phyloP scores from a whole-genome alignment of 2,329 filamentous ascomycete genomes.

The Colletotrichum caudatum region DNA sequence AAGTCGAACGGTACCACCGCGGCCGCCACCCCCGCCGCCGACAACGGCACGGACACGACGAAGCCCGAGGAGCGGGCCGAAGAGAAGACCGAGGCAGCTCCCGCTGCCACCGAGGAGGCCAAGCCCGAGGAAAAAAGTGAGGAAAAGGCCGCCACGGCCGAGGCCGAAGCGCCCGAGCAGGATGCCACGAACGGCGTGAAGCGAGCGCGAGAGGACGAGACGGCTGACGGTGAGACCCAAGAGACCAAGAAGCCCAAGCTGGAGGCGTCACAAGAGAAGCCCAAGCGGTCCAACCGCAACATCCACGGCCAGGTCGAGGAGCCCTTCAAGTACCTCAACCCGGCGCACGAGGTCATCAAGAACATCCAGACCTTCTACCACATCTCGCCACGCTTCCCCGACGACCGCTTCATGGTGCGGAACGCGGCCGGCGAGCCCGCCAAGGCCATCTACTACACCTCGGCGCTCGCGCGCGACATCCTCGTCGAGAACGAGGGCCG shows the following conservation, averaged over 20 bases:
- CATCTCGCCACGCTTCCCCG: constrained; percentile 85
- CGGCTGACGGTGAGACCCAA: constrained; percentile 49
- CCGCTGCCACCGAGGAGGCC: not conserved
- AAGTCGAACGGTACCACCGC: constrained; percentile 40
- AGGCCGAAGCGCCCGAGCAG: constrained; percentile 39
- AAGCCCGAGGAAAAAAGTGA: constrained; percentile 27
- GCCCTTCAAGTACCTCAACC: constrained; percentile 89
- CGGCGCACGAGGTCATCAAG: constrained; percentile 80
- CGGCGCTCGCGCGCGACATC: constrained; percentile 84
- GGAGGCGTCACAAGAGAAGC: constrained; percentile 49
- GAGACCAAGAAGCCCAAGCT: constrained; percentile 57
- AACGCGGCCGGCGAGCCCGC: constrained; percentile 89
- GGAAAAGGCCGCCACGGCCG: constrained; percentile 10
- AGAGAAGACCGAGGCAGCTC: constrained; percentile 39
- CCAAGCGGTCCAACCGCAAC: constrained; percentile 56
- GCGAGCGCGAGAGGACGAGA: constrained; percentile 49
- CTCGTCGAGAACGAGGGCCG: constrained; percentile 88
- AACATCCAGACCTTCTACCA: constrained; percentile 88
- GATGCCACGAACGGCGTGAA: constrained; percentile 48
- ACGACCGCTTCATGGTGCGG: constrained; percentile 94
- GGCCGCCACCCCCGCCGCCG: constrained; percentile 36
- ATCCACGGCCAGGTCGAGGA: constrained; percentile 77
- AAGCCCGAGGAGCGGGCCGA: constrained; percentile 28
- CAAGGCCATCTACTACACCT: constrained; percentile 98
- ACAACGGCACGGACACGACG: constrained; percentile 34